A percentile compares a stretch with the other conserved stretches of the same genome.
Evolutionary conservation across 345 rosid species (phyloP).

Genomic region (Arabidopsis arenosa): DNA sequence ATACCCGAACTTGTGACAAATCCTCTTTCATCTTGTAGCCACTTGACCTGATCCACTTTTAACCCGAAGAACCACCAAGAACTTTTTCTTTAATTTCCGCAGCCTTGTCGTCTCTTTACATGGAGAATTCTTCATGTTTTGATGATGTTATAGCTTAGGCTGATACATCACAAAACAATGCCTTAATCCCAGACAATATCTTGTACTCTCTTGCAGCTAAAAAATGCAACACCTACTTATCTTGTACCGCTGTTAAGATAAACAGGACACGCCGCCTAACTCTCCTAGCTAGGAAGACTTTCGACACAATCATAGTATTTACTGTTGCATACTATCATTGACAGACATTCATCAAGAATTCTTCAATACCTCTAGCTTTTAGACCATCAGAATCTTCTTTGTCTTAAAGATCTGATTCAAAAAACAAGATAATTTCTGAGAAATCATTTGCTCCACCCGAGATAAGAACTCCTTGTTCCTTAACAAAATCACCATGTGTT

Average conservation of each 20-base stretch:
- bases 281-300: conserved; percentile 17
- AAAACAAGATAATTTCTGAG: not conserved
- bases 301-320: not conserved
- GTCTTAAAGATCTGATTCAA: not conserved
- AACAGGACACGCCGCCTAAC: conserved; percentile 10
- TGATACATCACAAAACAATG: not conserved
- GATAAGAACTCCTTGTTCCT: not conserved
- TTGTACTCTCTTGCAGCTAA: not conserved
- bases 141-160: too few relatives aligned
- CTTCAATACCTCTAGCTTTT: not conserved
- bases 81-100: too few relatives aligned
- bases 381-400: not conserved
- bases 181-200: not conserved
- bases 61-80: not conserved
- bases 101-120: not conserved
- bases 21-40: not conserved
- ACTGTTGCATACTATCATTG: not conserved
- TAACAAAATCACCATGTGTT: not conserved
- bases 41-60: not conserved
- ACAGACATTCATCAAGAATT: not conserved
- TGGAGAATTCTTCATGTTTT: too few relatives aligned
- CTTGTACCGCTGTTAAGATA: conserved; percentile 11
- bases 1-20: not conserved
- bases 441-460: conserved; percentile 5
- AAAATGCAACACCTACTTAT: not conserved